phyloP scores from a whole-genome alignment of 2,329 filamentous ascomycete genomes.

The Xylogone sp. region DNA sequence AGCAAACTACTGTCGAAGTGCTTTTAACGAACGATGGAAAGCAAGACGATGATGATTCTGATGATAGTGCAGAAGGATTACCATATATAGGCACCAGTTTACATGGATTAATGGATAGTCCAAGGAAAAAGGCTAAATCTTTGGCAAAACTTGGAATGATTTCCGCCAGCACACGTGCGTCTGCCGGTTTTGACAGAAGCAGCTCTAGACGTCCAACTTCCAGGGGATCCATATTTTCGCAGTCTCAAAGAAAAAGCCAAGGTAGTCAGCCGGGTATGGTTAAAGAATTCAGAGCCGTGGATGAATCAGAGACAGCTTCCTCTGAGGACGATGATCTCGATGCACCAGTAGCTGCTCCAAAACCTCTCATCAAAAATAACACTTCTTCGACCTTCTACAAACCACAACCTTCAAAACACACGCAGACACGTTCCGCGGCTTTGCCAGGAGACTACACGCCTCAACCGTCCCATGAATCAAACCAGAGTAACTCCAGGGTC shows the following conservation, averaged over 20 bases:
- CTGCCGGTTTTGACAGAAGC: slow-evolving; percentile 25
- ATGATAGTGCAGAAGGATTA: slow-evolving; percentile 22
- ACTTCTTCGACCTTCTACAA: background rate
- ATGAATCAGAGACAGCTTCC: slow-evolving; percentile 11
- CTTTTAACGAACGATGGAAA: slow-evolving; percentile 16
- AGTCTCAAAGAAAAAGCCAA: background rate
- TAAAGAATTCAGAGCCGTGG: background rate
- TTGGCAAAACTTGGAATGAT: slow-evolving; percentile 21
- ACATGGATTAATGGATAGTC: slow-evolving; percentile 40
- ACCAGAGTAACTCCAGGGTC: slow-evolving; percentile 1
- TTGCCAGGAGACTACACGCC: no score
- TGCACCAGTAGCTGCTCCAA: slow-evolving; percentile 18
- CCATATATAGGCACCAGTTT: slow-evolving; percentile 35
- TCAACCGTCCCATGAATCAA: no score
- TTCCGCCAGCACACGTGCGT: slow-evolving; percentile 21
- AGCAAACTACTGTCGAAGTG: slow-evolving; percentile 28
- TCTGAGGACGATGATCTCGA: slow-evolving; percentile 25
- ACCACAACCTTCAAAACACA: no score
- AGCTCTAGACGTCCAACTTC: slow-evolving; percentile 12
- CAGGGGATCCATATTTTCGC: slow-evolving; percentile 21
- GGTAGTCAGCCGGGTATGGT: background rate
- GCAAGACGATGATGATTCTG: slow-evolving; percentile 14
- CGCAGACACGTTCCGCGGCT: no score
- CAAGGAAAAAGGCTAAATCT: slow-evolving; percentile 25
- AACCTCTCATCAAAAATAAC: slow-evolving; percentile 4